phyloP scores from a whole-genome alignment of 1,284 basidiomycete species.

The Cronartium ribicola region DNA sequence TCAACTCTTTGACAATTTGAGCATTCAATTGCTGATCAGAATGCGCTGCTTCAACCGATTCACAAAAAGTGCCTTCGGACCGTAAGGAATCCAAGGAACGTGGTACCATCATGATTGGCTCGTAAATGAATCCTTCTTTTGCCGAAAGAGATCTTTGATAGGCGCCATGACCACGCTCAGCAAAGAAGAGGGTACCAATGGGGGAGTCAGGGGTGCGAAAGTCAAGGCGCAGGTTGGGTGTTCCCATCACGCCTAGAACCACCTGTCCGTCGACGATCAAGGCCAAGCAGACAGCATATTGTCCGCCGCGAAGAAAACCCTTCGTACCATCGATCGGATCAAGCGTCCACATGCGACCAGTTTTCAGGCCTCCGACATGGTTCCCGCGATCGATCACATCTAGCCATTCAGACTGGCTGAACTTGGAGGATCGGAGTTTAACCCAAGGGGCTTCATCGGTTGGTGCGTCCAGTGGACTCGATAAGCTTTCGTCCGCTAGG shows the following conservation, averaged over 20 bases:
- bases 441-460: constrained; percentile 23
- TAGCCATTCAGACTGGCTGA: constrained; percentile 7
- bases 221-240: constrained; percentile 71
- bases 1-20: constrained; percentile 63
- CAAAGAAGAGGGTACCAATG: constrained; percentile 76
- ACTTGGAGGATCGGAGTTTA: neutral
- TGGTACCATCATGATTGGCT: constrained; percentile 34
- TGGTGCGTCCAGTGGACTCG: neutral
- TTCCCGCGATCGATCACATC: constrained; percentile 19
- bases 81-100: neutral
- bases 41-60: constrained; percentile 89
- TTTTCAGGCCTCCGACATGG: neutral
- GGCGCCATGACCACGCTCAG: constrained; percentile 73
- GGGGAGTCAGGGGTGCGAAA: constrained; percentile 63
- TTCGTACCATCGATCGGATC: constrained; percentile 92
- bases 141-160: constrained; percentile 59
- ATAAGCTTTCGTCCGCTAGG: constrained; percentile 27
- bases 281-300: constrained; percentile 94
- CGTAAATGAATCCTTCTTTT: constrained; percentile 41
- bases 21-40: constrained; percentile 75
- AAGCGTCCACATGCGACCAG: constrained; percentile 64
- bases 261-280: constrained; percentile 80
- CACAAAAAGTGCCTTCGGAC: constrained; percentile 67
- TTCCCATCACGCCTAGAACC: constrained; percentile 85
- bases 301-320: constrained; percentile 90